Percentiles rank a stretch among this genome's conserved stretches.
Conservation (phyloP, 352 stramenopile genomes). For the Pythium oligandrum region DNA sequence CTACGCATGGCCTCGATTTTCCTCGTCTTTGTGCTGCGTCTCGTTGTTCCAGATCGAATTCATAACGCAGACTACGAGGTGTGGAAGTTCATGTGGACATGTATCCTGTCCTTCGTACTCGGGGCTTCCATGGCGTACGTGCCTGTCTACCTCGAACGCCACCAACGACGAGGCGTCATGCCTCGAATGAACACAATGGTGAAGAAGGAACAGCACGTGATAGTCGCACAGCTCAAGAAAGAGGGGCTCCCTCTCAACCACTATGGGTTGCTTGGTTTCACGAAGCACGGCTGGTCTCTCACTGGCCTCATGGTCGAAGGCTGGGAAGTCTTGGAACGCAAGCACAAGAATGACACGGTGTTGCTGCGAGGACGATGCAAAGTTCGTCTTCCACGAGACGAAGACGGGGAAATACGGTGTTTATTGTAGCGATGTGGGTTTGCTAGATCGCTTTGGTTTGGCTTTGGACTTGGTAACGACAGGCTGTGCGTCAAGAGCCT, state of each 20-base stretch:
- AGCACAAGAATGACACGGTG: conserved; percentile 10
- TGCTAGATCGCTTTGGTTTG: conserved; percentile 7
- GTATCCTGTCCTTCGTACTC: conserved; percentile 3
- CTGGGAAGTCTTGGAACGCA: conserved; percentile 22
- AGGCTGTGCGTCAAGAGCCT: conserved; percentile 14
- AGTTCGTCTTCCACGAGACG: conserved; percentile 12
- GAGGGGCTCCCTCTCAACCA: conserved; percentile 25
- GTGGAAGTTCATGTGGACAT: conserved; percentile 20
- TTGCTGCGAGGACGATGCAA: conserved; percentile 13
- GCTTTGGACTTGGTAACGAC: conserved; percentile 5
- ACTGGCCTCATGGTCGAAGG: conserved; percentile 25
- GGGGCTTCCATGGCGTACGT: conserved; percentile 9
- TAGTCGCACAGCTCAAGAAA: conserved; percentile 17
- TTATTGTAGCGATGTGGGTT: conserved; percentile 12
- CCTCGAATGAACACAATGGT: neutral
- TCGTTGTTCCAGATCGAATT: conserved; percentile 15
- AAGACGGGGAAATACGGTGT: conserved; percentile 9
- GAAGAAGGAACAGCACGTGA: conserved; percentile 16
- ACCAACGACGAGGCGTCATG: neutral
- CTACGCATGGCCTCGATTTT: conserved; percentile 7
- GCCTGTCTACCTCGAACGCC: conserved; percentile 4
- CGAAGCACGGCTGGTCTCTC: conserved; percentile 21
- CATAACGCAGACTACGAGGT: conserved; percentile 22
- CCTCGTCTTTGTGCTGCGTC: conserved; percentile 14
- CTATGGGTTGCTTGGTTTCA: conserved; percentile 23